Conservation (phyloP, 306 rosid species). For the Hippophae rhamnoides region DNA sequence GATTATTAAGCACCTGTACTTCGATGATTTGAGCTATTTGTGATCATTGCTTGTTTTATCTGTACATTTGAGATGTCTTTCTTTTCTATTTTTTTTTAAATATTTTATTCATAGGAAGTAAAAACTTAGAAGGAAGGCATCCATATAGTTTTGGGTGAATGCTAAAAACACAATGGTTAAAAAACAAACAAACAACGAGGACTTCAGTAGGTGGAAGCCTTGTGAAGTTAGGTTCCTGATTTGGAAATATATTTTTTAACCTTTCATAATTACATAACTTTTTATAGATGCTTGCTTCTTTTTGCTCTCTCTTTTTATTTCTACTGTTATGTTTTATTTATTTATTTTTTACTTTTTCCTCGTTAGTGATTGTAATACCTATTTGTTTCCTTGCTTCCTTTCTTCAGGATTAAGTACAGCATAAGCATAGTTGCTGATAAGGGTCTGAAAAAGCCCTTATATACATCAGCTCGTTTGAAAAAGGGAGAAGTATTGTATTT, state of each 20-base stretch:
- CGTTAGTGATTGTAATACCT: neutral
- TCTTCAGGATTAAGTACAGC: slow-evolving; percentile 83
- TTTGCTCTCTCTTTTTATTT: neutral
- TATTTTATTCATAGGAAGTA: neutral
- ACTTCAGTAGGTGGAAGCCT: neutral
- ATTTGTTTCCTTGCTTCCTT: slow-evolving; percentile 2
- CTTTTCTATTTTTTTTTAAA: neutral
- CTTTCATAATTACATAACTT: neutral
- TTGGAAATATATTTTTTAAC: neutral
- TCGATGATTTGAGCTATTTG: neutral
- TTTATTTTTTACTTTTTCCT: neutral
- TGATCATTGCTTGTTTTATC: neutral
- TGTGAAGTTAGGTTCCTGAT: neutral
- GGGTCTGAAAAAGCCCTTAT: slow-evolving; percentile 81
- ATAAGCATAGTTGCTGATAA: slow-evolving; percentile 97
- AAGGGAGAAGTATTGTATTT: slow-evolving; percentile 93
- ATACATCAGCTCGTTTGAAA: slow-evolving; percentile 87
- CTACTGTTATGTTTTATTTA: neutral
- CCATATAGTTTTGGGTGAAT: too few species aligned
- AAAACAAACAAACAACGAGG: too few species aligned
- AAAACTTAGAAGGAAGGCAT: too few species aligned
- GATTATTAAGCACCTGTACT: slow-evolving; percentile 2
- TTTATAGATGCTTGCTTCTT: neutral
- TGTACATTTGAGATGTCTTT: neutral
- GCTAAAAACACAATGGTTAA: too few species aligned